Conservation (phyloP, 495 filamentous ascomycete species). For the Podospora didyma region DNA sequence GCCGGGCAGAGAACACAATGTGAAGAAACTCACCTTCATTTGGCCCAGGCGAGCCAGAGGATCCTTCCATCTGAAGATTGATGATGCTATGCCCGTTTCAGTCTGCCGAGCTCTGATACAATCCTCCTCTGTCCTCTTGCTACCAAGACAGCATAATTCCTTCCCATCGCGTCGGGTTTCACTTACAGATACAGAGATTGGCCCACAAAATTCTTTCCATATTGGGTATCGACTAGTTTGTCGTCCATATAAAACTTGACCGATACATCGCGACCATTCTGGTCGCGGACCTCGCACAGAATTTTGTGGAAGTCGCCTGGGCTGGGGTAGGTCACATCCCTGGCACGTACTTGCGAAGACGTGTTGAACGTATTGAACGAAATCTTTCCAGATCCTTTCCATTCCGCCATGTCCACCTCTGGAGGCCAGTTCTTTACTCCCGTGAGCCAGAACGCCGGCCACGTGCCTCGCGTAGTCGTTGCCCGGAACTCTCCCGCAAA, state of each 20-base stretch:
- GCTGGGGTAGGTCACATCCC: constrained; percentile 46
- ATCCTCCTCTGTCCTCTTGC: not conserved
- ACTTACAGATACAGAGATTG: constrained; percentile 46
- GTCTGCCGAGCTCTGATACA: not conserved
- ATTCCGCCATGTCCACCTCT: constrained; percentile 59
- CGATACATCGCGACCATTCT: constrained; percentile 49
- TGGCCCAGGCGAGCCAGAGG: constrained; percentile 44
- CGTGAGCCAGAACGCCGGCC: constrained; percentile 63
- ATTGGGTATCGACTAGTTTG: constrained; percentile 44
- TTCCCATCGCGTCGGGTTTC: too few species aligned
- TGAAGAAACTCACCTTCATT: constrained; percentile 28
- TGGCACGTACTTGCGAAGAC: constrained; percentile 40
- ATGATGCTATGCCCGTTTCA: constrained; percentile 32
- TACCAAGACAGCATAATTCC: not conserved
- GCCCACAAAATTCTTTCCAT: constrained; percentile 46
- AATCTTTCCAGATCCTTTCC: constrained; percentile 59
- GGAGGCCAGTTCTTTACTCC: constrained; percentile 60
- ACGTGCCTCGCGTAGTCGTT: constrained; percentile 48
- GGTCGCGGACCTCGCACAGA: constrained; percentile 46
- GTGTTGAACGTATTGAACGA: constrained; percentile 61
- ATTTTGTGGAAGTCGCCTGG: constrained; percentile 48
- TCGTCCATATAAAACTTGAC: constrained; percentile 55
- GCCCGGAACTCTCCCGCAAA: constrained; percentile 52
- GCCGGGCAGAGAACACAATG: not conserved
- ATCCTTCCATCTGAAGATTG: constrained; percentile 49